These are phyloP conservation scores for Cystofilobasidium bisporidii DNA, from an alignment of 768 basidiomycete species.

Conservation along the genomic window DNA sequence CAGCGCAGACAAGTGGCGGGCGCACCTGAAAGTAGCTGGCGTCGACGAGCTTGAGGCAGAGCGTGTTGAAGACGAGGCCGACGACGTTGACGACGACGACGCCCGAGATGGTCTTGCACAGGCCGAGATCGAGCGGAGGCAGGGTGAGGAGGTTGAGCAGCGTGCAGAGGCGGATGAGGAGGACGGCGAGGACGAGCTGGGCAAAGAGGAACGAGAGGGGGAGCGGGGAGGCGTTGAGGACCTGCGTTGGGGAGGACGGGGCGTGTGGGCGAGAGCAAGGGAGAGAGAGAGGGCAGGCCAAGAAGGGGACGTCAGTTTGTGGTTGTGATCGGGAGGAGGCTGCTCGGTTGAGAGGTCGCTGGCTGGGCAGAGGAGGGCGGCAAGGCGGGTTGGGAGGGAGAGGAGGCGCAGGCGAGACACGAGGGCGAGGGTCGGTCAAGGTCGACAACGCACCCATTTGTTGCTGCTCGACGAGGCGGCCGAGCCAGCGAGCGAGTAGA, in stretches of 20 bases:
- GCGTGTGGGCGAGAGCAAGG: no score
- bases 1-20: no score
- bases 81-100: constrained; percentile 54
- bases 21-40: constrained; percentile 69
- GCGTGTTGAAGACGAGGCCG: constrained; percentile 67
- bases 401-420: no score
- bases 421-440: no score
- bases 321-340: no score
- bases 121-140: constrained; percentile 4
- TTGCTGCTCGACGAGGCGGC: constrained; percentile 46
- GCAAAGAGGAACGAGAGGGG: constrained; percentile 59
- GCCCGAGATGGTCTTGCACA: constrained; percentile 17
- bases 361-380: no score
- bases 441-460: constrained; percentile 43
- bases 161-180: constrained; percentile 47
- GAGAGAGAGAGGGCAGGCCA: no score
- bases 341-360: no score
- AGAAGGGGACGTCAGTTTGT: no score
- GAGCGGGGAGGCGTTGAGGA: constrained; percentile 55
- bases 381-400: no score
- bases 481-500: not conserved
- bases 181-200: constrained; percentile 60
- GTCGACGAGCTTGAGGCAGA: constrained; percentile 67
- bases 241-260: no score
- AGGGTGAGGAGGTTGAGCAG: constrained; percentile 42